Percentiles rank a stretch among this genome's conserved stretches.
phyloP scores from a whole-genome alignment of 805 yeast genomes.

The Ogataea ganodermae region DNA sequence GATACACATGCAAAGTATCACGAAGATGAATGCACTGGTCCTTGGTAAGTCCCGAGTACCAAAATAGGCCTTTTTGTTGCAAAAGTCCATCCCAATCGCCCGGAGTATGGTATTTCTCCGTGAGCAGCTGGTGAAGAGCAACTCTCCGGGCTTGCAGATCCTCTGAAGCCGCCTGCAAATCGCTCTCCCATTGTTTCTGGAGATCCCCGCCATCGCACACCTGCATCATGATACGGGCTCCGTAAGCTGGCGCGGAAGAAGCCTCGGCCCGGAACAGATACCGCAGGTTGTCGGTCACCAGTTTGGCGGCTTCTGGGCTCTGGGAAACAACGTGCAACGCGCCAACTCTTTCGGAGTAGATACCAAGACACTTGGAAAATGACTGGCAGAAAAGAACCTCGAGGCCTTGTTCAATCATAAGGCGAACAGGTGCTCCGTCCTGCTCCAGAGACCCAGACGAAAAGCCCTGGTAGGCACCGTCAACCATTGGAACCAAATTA shows the following conservation, averaged over 20 bases:
- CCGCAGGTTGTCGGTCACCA: conserved; percentile 31
- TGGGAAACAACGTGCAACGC: conserved; percentile 55
- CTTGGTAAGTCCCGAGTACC: conserved; percentile 43
- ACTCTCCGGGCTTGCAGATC: conserved; percentile 39
- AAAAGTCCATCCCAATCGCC: conserved; percentile 44
- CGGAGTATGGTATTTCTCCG: conserved; percentile 40
- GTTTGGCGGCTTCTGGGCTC: conserved; percentile 3
- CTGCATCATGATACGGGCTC: conserved; percentile 43
- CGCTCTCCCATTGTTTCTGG: conserved; percentile 38
- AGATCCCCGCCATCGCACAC: conserved; percentile 33
- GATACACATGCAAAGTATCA: conserved; percentile 41
- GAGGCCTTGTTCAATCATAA: conserved; percentile 44
- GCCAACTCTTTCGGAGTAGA: conserved; percentile 88
- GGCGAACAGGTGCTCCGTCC: conserved; percentile 53
- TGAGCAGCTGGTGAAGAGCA: conserved; percentile 34
- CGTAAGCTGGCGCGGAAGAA: conserved; percentile 50
- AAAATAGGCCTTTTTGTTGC: conserved; percentile 44
- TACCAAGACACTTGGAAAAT: conserved; percentile 85
- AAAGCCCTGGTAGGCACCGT: conserved; percentile 89
- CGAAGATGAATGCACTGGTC: conserved; percentile 38
- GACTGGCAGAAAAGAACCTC: conserved; percentile 72
- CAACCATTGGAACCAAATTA: conserved; percentile 71
- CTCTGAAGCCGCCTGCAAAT: conserved; percentile 35
- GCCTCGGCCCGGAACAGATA: conserved; percentile 41
- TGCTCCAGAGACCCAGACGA: conserved; percentile 74